Base-by-base conservation (phyloP, 148 eudicot genomes). In the Rhododendron williamsianum region DNA sequence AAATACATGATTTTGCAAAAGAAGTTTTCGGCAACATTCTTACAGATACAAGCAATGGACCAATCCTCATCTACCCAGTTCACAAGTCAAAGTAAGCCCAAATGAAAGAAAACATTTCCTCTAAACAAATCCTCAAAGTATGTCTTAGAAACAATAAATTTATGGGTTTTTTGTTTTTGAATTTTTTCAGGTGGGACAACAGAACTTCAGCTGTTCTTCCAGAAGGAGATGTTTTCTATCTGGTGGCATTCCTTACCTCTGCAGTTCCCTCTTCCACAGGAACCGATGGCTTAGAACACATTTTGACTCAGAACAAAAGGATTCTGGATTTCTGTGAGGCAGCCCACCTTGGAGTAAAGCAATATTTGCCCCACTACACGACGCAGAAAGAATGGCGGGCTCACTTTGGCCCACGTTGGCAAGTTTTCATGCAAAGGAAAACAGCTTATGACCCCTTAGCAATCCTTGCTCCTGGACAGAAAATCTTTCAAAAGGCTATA, bases 391-490 rank as follows among this genome's bases (percentile, higher is more conserved):
- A 88, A 72, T 93, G 99, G 99, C 86, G 81, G 88, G 84, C 91
- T 73, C 98, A 97, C 71, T 94, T 91, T 87, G 98, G 99, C 52
- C 82, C 86, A n/a, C 89, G 65, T 15, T 97, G 99, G 99, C 90
- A 94, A 81, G 74, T 71, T 49, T 93, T 97, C 83, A 81, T 35
- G 63, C 89, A 86, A 85, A 93, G 92, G 84, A 97, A 97, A 90
- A 86, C 87, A 76, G 89, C 88, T 19, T 97, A 94, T 86, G 99
- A 97, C 88, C 99, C 99, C 36, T 85, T 92, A 76, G 93, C 98
- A 16, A 93, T 97, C 78, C 96, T 94, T 74, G 94, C 96, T 48
- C 99, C 99, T 25, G 98, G 99, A 12, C 99, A 97, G 56, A 89
- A 89, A 81, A 94, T 97, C 80, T 96, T 96, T 85, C 93, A 85